A percentile compares a stretch with the other conserved stretches of the same genome.
Conservation (phyloP, 1,284 basidiomycete species). For the Laetiporus sulphureus region DNA sequence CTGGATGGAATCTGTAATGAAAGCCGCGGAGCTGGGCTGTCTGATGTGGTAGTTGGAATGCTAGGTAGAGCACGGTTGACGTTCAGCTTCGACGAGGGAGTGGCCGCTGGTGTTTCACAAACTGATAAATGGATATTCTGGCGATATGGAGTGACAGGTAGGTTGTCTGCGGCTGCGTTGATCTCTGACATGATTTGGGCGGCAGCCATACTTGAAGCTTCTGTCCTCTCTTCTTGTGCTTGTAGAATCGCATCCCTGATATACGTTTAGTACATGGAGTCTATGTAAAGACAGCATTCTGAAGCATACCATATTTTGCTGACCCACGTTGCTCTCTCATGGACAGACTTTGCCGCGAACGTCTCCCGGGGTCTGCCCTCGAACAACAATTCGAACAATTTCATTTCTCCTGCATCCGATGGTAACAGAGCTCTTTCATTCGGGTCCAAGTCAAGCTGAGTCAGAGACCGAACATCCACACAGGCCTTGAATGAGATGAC, state of each 20-base stretch:
- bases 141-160: too few species aligned
- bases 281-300: not conserved
- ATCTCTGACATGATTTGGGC: not conserved
- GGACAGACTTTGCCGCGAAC: conserved; percentile 54
- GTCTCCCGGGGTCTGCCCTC: conserved; percentile 43
- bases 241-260: conserved; percentile 55
- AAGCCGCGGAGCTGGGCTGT: conserved; percentile 5
- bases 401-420: conserved; percentile 32
- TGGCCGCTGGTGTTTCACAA: too few species aligned
- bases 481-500: conserved; percentile 45
- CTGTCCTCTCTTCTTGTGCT: conserved; percentile 23
- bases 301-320: conserved; percentile 58
- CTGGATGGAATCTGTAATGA: conserved; percentile 16
- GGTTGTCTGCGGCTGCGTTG: not conserved
- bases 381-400: conserved; percentile 60
- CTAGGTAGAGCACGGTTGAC: conserved; percentile 26
- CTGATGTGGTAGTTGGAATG: too few species aligned
- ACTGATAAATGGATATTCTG: too few species aligned
- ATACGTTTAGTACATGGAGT: not conserved
- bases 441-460: conserved; percentile 33
- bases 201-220: conserved; percentile 1
- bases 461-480: conserved; percentile 55
- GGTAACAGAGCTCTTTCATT: conserved; percentile 37
- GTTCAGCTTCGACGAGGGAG: conserved; percentile 4
- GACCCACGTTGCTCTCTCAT: conserved; percentile 64